Base-by-base conservation (phyloP, 2,329 filamentous ascomycete genomes). In the Herpomyces periplanetae region DNA sequence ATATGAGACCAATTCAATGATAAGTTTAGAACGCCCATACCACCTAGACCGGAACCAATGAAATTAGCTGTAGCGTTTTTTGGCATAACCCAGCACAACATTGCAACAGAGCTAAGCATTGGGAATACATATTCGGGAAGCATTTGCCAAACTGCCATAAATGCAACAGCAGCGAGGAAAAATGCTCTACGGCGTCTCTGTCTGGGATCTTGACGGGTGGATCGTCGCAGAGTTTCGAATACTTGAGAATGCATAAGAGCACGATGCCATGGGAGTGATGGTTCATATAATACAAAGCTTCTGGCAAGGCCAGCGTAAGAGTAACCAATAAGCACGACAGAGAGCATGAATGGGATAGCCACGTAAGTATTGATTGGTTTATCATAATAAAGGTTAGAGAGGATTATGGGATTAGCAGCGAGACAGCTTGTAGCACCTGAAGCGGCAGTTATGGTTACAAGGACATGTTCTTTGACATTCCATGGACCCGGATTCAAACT, bases 61-160 rank as follows among this genome's bases (percentile, higher is more conserved):
- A 57, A 59, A 27, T 57, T 59, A 24, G 49, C 51, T 1, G 45
- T 40, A 2, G 41, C 31, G 26, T 54, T 57, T 8, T 40, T 39
- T 1, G 51, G 51, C 2, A 52, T 51, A 2, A 59, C 49, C 52
- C 52, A 58, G 34, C 53, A 59, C 3, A 58, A 39, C 19, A 57
- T 54, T 2, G 52, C 50, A 4, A 58, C 37, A 0, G 52, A 56
- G 4, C 44, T 48, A 1, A 53, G 37, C 30, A 58, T 48, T 0
- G 51, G 51, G 22, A 57, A 57, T 1, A 47, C 41, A 20, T 44
- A 58, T 28, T 58, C 51, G 1, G 52, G 52, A 0, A 58, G 32
- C 23, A 58, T 57, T 22, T 59, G 51, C 52, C 53, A 59, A 1
- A 53, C 25, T 0, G 44, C 50, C 20, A 55, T 40, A 3, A 39